Evolutionary conservation across 106 monocot species (phyloP), one percentile per base, ranked within the genome.

Genomic region (Triglochin maritima): DNA sequence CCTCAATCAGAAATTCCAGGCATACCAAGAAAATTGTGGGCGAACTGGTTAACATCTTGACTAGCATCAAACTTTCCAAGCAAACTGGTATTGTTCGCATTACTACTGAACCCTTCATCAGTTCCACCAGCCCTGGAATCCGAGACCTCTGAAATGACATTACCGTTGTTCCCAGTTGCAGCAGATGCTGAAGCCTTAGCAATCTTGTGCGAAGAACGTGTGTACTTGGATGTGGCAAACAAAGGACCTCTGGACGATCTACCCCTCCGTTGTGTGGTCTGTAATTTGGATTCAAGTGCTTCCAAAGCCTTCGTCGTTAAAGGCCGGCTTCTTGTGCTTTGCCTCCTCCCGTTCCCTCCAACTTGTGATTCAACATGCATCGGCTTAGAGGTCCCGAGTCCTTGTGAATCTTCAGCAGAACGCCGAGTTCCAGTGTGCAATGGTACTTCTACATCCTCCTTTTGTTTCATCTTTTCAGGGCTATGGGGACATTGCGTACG

Each of bases 281-380:
- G 69, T 17, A 92, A 84, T 41, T 92, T 92, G 63, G 80, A 84
- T 9, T 82, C 98, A 75, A 99, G 82, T 55, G 98, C 88, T 83
- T 99, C 98, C 66, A 99, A 67, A 46, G 88, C 98, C 69, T 69
- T 85, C 7, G 92, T 63, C 4, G 98, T 92, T 14, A 79, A 82
- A 59, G 98, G 98, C 0, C 98, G 75, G 56, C 79, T 99, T 62
- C 98, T 86, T 44, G 89, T 99, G 72, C 98, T 80, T 4, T 99
- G 92, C 62, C 98, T 81, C 46, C 88, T 70, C 6, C 63, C 64
- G 66, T 65, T 81, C 7, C 29, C 42, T 2, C 47, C 49, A n/a
- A 66, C 9, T 9, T 84, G 69, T 42, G 56, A 56, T 46, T 67
- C 57, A n/a, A 3, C 6, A 14, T 41, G 10, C 6, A 42, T 49